Evolutionary conservation across 2,329 filamentous ascomycete species (phyloP), one percentile per base, ranked within the genome.

Genomic region (Rutstroemia sydowiana): DNA sequence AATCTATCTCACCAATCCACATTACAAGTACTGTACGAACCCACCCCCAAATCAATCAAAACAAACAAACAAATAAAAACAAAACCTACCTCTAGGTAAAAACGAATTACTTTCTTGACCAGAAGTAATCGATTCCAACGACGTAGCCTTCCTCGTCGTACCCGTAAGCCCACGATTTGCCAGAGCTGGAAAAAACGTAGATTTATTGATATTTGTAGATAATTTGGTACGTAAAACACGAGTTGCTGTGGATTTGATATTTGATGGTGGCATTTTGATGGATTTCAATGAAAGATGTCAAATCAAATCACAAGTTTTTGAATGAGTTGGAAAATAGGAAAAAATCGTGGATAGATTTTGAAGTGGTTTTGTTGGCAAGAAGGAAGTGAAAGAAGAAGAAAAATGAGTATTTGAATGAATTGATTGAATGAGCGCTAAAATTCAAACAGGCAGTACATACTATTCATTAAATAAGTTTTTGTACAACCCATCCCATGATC

Each of bases 91-190:
- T 44, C 20, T 14, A 18, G 52, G 48, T 23, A 40, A 44, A 21
- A 48, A 54, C 32, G 31, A 14, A 5, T 44, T 26, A 3, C 16
- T 32, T 39, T 34, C 32, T 36, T 40, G 48, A 16, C 14, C 39
- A 2, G 41, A 34, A 13, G 26, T 40, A 28, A 14, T 52, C 45
- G 32, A 37, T 18, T 45, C 39, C 3, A 45, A n/a, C 3, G 43
- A 48, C 30, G 39, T 52, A 11, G 48, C 34, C n/a, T 54, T 52
- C 34, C 48, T 54, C 28, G 52, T 51, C 9, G 48, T 54, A 4
- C 48, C 37, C 23, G 48, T 30, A 23, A 51, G 37, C 31, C 47
- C 41, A 42, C 48, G 47, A 8, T 36, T 45, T 13, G 40, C 42
- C 30, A 51, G 28, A n/a, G 36, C 18, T 18, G 44, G 44, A 10